Evolutionary conservation across 2,329 filamentous ascomycete genomes (phyloP).

Genomic region (Trichoderma aggressivum): DNA sequence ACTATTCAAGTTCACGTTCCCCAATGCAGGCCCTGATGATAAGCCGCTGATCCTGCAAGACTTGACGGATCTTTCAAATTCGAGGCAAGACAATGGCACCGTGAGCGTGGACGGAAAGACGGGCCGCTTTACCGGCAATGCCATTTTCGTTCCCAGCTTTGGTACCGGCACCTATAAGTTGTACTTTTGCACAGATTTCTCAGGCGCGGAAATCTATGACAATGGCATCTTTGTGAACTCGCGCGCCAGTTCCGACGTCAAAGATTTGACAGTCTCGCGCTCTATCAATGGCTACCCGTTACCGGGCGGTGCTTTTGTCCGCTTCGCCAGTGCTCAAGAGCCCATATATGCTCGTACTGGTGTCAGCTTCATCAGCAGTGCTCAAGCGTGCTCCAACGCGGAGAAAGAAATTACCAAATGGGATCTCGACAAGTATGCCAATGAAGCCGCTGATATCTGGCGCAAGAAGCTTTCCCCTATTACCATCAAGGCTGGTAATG

Average conservation of each 20-base stretch:
- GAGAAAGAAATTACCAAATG: conserved; percentile 67
- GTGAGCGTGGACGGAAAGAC: conserved; percentile 52
- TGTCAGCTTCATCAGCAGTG: conserved; percentile 64
- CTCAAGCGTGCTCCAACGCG: conserved; percentile 65
- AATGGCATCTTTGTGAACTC: conserved; percentile 60
- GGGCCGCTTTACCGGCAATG: conserved; percentile 62
- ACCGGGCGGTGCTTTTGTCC: conserved; percentile 61
- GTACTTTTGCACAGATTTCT: conserved; percentile 67
- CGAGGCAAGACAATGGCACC: conserved; percentile 55
- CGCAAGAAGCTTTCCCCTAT: conserved; percentile 58
- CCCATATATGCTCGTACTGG: conserved; percentile 64
- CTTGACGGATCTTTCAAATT: conserved; percentile 60
- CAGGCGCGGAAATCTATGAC: conserved; percentile 54
- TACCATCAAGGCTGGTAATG: conserved; percentile 45
- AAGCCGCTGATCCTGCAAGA: conserved; percentile 64
- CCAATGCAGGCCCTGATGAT: conserved; percentile 37
- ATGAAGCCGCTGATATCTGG: conserved; percentile 57
- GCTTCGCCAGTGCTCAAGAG: conserved; percentile 50
- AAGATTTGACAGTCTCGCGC: conserved; percentile 46
- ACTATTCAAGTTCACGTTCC: conserved; percentile 63
- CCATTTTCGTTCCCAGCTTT: conserved; percentile 62
- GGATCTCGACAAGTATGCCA: conserved; percentile 55
- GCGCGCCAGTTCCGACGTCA: conserved; percentile 46
- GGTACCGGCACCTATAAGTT: conserved; percentile 57
- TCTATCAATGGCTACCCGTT: conserved; percentile 53